Evolutionary conservation across 31 red algal species (phyloP), one percentile per base, ranked within the genome.

Genomic region (Pterothamnion heteromorphum): DNA sequence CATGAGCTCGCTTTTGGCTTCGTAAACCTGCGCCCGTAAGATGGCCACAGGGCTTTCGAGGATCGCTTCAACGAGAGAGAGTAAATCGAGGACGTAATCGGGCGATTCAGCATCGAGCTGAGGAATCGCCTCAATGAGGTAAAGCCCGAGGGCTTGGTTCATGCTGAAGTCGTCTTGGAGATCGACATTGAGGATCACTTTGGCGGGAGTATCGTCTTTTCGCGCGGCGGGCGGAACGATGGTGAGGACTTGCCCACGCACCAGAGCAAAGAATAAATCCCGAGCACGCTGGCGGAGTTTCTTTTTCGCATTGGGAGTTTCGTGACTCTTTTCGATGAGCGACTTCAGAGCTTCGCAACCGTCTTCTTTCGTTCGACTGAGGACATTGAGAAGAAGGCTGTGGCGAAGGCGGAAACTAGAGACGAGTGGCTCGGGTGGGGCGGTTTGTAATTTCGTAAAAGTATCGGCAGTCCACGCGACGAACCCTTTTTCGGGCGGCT

Each of bases 91-190:
- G 26, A 30, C 78, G 26, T 83, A 26, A 27, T 83, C 24, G 14
- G 14, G 21, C 5, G 20, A 5, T 30, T 18, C 14, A 9, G 14
- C 5, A 30, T 83, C 78, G 9, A 83, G 26, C 78, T 24, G 14
- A 14, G 14, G 21, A 27, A 83, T 18, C n/a, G 78, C 78, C 24
- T 83, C 78, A 14, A 83, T 9, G 21, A 83, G 78, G 26, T 24
- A 83, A 27, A 83, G 78, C 9, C 21, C 14, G 5, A 83, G 78
- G 78, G 78, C 26, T 18, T 83, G 78, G 78, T 83, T 30, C 78
- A 83, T 83, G 21, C n/a, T 26, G 78, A 83, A 83, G 78, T 83
- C 78, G 5, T 83, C 78, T 83, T 83, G 78, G 5, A 83, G 78
- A 83, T 83, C 78, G 20, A 24, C 14, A 30, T 30, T 9, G 51